Percentiles rank a stretch among this genome's conserved stretches.
Conservation (phyloP, 2,329 filamentous ascomycete species). For the Fusarium pininemorale region DNA sequence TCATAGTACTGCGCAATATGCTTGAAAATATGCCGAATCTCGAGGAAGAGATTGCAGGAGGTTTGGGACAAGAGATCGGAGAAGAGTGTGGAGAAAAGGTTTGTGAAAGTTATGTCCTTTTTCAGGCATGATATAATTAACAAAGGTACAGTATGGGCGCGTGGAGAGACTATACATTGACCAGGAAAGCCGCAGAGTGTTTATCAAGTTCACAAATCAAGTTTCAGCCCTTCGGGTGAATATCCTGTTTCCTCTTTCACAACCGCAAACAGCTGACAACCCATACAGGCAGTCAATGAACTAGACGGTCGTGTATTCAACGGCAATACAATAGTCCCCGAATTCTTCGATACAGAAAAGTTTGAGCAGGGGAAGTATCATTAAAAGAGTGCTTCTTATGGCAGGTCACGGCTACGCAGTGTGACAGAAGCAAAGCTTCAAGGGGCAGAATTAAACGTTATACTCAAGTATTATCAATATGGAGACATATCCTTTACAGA, state of each 20-base stretch:
- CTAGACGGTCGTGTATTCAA: slow-evolving; percentile 89
- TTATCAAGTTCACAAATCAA: slow-evolving; percentile 90
- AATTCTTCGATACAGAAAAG: slow-evolving; percentile 82
- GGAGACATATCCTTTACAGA: not conserved
- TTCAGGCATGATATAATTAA: slow-evolving; percentile 15
- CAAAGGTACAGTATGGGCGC: slow-evolving; percentile 72
- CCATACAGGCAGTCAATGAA: slow-evolving; percentile 80
- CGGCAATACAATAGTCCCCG: slow-evolving; percentile 82
- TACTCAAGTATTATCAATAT: not conserved
- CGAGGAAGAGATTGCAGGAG: slow-evolving; percentile 77
- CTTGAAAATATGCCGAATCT: slow-evolving; percentile 82
- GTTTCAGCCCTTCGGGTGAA: slow-evolving; percentile 84
- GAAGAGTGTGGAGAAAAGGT: slow-evolving; percentile 89
- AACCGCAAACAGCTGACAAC: not conserved
- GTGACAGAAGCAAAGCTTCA: not conserved
- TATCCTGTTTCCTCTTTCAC: slow-evolving; percentile 30
- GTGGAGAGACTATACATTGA: slow-evolving; percentile 84
- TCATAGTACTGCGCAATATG: slow-evolving; percentile 86
- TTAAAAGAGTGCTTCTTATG: not conserved
- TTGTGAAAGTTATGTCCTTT: not conserved
- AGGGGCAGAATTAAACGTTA: not conserved
- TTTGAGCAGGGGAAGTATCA: slow-evolving; percentile 76
- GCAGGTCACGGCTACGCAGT: not conserved
- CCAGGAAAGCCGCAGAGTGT: slow-evolving; percentile 73
- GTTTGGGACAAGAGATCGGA: slow-evolving; percentile 91